Evolutionary conservation across 2,329 filamentous ascomycete genomes (phyloP).

Genomic region (Diaporthe sp.): DNA sequence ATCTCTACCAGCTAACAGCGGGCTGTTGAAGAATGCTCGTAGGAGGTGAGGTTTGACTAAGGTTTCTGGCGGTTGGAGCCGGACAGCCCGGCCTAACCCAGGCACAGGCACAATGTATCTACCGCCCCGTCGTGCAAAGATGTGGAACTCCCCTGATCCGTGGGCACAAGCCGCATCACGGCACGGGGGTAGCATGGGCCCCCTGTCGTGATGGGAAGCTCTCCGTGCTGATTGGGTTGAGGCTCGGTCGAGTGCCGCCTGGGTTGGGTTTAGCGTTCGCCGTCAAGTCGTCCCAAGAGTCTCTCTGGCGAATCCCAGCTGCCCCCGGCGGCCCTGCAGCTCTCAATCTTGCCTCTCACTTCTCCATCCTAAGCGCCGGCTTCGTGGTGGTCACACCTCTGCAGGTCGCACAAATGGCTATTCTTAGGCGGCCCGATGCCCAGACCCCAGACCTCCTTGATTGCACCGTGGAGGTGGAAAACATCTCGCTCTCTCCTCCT

Average conservation of each 20-base stretch:
- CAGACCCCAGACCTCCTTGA: conserved; percentile 33
- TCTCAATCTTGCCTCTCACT: conserved; percentile 38
- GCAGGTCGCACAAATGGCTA: conserved; percentile 39
- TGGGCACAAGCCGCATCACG: conserved; percentile 32
- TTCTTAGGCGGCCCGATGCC: conserved; percentile 37
- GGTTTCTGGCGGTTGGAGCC: conserved; percentile 26
- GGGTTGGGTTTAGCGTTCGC: conserved; percentile 31
- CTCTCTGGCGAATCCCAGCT: conserved; percentile 39
- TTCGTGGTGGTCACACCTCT: conserved; percentile 40
- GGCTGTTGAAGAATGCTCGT: not conserved
- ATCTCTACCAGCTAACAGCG: conserved; percentile 16
- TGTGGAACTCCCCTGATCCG: conserved; percentile 16
- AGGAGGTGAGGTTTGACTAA: conserved; percentile 23
- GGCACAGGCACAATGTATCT: not conserved
- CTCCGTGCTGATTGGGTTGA: conserved; percentile 36
- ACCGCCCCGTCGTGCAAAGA: not conserved
- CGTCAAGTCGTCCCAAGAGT: conserved; percentile 10
- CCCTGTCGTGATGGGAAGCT: not conserved
- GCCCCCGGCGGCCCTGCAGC: conserved; percentile 32
- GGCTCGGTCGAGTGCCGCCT: conserved; percentile 28
- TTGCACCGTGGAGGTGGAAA: conserved; percentile 18
- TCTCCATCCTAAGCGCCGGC: conserved; percentile 42
- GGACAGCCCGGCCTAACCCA: conserved; percentile 19
- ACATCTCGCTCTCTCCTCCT: conserved; percentile 4
- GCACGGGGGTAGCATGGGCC: conserved; percentile 27